Evolutionary conservation across 139 green algal genomes (phyloP).

Genomic region (Eudorina sp.): DNA sequence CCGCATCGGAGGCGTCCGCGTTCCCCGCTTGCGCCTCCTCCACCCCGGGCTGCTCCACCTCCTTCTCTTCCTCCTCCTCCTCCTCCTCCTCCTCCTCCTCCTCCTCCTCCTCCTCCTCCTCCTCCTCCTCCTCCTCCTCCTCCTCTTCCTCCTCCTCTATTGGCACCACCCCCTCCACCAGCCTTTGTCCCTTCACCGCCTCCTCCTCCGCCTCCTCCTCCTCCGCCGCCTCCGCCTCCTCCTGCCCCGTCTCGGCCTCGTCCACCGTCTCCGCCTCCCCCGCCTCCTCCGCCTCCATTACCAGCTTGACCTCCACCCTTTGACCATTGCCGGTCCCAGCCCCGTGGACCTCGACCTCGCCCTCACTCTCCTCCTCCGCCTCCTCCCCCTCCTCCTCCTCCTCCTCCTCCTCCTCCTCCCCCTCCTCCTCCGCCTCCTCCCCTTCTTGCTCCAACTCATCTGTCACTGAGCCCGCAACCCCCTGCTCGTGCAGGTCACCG

Average conservation of each 20-base stretch:
- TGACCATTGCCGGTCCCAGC: too few relatives aligned
- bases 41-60: neutral
- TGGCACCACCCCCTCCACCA: neutral
- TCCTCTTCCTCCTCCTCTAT: neutral
- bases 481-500: neutral
- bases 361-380: neutral
- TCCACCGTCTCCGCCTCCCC: neutral
- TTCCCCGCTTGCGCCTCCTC: neutral
- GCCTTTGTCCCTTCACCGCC: neutral
- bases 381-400: neutral
- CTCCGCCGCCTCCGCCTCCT: neutral
- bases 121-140: neutral
- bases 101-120: neutral
- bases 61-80: neutral
- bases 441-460: neutral
- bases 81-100: neutral
- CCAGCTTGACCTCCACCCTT: too few relatives aligned
- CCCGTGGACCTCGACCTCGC: neutral
- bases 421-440: neutral
- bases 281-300: neutral
- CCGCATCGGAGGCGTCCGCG: neutral
- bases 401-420: neutral
- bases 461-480: too few relatives aligned
- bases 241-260: neutral
- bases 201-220: neutral